Evolutionary conservation across 805 yeast species (phyloP).

Genomic region (Zygoascus biomembranicola): DNA sequence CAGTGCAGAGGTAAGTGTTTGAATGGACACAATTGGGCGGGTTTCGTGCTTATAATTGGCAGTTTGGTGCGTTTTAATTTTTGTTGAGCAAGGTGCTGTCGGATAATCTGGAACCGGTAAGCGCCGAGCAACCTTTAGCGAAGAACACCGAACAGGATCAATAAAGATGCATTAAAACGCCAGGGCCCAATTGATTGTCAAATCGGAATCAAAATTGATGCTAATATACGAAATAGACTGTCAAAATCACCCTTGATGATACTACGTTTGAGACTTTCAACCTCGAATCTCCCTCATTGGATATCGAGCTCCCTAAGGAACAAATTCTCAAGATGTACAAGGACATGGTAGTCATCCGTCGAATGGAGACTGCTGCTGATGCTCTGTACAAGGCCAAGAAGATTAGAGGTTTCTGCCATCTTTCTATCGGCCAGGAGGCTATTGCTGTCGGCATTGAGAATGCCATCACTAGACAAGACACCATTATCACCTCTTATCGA

Average conservation of each 20-base stretch:
- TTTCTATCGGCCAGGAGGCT: slow-evolving; percentile 98
- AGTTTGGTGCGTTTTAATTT: background rate
- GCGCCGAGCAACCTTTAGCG: too few relatives aligned
- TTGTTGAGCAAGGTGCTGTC: background rate
- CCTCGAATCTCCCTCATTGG: slow-evolving; percentile 64
- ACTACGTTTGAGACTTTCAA: slow-evolving; percentile 79
- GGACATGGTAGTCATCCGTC: slow-evolving; percentile 81
- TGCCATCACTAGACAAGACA: slow-evolving; percentile 78
- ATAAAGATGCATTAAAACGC: too few relatives aligned
- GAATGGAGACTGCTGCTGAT: slow-evolving; percentile 99
- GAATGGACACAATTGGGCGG: background rate
- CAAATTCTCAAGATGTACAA: slow-evolving; percentile 86
- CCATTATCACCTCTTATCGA: slow-evolving; percentile 94
- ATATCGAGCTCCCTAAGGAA: slow-evolving; percentile 71
- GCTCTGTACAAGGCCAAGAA: slow-evolving; percentile 97
- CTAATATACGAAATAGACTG: background rate
- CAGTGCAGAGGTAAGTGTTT: background rate
- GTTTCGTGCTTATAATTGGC: background rate
- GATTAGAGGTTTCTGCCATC: slow-evolving; percentile 98
- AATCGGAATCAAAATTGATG: too few relatives aligned
- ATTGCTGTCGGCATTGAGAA: slow-evolving; percentile 97
- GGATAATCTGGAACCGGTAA: background rate
- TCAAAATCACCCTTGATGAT: slow-evolving; percentile 49
- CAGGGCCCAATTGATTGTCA: too few relatives aligned
- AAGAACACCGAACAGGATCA: too few relatives aligned